phyloP scores from a whole-genome alignment of 1,139 yeast species.

The Dujonia santamariae region DNA sequence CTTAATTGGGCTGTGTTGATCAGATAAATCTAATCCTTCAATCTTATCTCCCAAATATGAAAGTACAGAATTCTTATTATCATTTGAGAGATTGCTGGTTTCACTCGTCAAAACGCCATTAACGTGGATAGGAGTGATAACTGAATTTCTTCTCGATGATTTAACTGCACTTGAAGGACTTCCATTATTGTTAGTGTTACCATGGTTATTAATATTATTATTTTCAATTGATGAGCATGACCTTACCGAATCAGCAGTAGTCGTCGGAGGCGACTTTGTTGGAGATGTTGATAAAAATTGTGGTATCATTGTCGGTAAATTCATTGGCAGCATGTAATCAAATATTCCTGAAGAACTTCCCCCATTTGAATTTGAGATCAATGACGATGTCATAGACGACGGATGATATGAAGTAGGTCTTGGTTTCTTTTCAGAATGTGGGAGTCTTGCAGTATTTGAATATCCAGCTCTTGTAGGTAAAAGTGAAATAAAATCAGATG shows the following conservation, averaged over 20 bases:
- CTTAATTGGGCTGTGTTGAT: slow-evolving; percentile 24
- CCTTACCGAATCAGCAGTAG: slow-evolving; percentile 9
- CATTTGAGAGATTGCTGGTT: slow-evolving; percentile 16
- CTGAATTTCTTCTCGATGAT: slow-evolving; percentile 38
- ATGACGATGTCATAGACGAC: slow-evolving; percentile 40
- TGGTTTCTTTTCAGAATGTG: slow-evolving; percentile 53
- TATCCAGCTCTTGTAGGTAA: slow-evolving; percentile 7
- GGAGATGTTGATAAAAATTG: slow-evolving; percentile 35
- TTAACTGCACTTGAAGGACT: slow-evolving; percentile 5
- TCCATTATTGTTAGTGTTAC: neutral
- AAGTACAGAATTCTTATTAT: slow-evolving; percentile 42
- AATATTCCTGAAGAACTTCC: slow-evolving; percentile 21
- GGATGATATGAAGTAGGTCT: slow-evolving; percentile 85
- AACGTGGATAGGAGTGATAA: slow-evolving; percentile 46
- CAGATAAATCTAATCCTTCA: slow-evolving; percentile 39
- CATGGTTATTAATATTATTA: neutral
- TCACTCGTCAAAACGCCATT: slow-evolving; percentile 45
- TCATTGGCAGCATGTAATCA: slow-evolving; percentile 30
- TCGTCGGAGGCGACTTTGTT: slow-evolving; percentile 28
- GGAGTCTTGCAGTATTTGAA: slow-evolving; percentile 26
- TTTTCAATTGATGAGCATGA: slow-evolving; percentile 1
- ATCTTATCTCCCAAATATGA: slow-evolving; percentile 47
- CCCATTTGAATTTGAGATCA: slow-evolving; percentile 18
- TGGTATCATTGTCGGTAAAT: slow-evolving; percentile 26
- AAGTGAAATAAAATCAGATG: slow-evolving; percentile 5